Conservation (phyloP, 2,329 filamentous ascomycete genomes). For the Colletotrichum horii region DNA sequence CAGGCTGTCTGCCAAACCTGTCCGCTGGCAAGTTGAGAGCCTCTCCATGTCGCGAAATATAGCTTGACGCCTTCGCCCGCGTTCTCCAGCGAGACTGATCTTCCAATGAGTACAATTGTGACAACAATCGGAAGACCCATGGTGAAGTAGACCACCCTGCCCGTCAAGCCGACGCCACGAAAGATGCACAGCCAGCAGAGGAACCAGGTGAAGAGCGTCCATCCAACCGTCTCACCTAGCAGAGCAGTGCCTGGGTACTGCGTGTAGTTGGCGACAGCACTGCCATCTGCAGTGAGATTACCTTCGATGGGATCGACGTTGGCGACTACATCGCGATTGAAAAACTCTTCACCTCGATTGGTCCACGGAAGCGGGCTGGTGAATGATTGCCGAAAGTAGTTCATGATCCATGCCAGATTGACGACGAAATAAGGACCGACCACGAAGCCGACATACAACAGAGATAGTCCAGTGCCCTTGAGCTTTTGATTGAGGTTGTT, state of each 20-base stretch:
- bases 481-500: slow-evolving; percentile 57
- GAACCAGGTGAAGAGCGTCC: slow-evolving; percentile 63
- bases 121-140: slow-evolving; percentile 64
- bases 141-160: slow-evolving; percentile 66
- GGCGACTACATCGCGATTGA: slow-evolving; percentile 51
- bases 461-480: slow-evolving; percentile 57
- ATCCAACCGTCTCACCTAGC: slow-evolving; percentile 62
- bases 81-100: slow-evolving; percentile 58
- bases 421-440: slow-evolving; percentile 64
- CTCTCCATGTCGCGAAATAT: slow-evolving; percentile 50
- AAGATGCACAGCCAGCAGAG: slow-evolving; percentile 65
- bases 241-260: slow-evolving; percentile 51
- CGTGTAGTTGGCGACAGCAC: slow-evolving; percentile 36
- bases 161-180: slow-evolving; percentile 61
- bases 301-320: slow-evolving; percentile 49
- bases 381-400: slow-evolving; percentile 62
- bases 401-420: slow-evolving; percentile 64
- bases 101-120: slow-evolving; percentile 60
- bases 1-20: slow-evolving; percentile 65
- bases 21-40: slow-evolving; percentile 53
- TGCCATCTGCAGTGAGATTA: slow-evolving; percentile 39
- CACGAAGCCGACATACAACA: slow-evolving; percentile 57
- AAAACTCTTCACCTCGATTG: slow-evolving; percentile 55
- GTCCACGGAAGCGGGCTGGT: slow-evolving; percentile 60
- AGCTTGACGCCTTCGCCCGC: slow-evolving; percentile 57